Percentiles rank a stretch among this genome's conserved stretches.
Evolutionary conservation across 805 yeast species (phyloP).

Genomic region (Candida insectalens): DNA sequence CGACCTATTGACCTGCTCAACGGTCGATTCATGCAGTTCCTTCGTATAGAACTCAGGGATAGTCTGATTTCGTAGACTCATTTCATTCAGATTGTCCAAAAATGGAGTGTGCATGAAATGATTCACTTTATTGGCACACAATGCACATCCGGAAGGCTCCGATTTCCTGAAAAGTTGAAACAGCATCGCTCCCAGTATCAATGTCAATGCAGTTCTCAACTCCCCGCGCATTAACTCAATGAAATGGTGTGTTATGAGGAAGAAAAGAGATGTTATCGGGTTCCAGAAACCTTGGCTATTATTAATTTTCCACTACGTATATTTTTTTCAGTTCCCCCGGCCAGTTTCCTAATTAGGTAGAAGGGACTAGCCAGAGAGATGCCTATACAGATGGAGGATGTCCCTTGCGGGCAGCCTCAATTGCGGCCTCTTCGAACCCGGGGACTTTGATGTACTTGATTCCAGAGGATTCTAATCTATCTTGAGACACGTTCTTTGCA

Average conservation of each 20-base stretch:
- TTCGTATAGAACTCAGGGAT: slow-evolving; percentile 2
- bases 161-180: too few species aligned
- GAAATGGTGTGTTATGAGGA: too few species aligned
- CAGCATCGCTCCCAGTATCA: too few species aligned
- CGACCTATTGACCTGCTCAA: slow-evolving; percentile 15
- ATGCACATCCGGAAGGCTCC: too few species aligned
- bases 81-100: not conserved
- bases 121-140: not conserved
- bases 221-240: too few species aligned
- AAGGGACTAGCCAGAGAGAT: too few species aligned
- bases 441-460: slow-evolving; percentile 72
- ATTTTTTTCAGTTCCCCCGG: too few species aligned
- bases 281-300: not conserved
- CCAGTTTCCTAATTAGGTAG: too few species aligned
- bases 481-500: slow-evolving; percentile 57
- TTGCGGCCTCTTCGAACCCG: slow-evolving; percentile 67
- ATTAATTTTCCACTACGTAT: not conserved
- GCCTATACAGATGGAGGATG: too few species aligned
- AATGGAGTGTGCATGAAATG: not conserved
- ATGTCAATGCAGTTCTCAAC: too few species aligned
- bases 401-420: slow-evolving; percentile 65
- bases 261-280: not conserved
- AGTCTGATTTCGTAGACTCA: not conserved
- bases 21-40: slow-evolving; percentile 12
- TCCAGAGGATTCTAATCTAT: slow-evolving; percentile 42